Conservation (phyloP, 164 flowering plant genomes). For the Chimonanthus praecox region DNA sequence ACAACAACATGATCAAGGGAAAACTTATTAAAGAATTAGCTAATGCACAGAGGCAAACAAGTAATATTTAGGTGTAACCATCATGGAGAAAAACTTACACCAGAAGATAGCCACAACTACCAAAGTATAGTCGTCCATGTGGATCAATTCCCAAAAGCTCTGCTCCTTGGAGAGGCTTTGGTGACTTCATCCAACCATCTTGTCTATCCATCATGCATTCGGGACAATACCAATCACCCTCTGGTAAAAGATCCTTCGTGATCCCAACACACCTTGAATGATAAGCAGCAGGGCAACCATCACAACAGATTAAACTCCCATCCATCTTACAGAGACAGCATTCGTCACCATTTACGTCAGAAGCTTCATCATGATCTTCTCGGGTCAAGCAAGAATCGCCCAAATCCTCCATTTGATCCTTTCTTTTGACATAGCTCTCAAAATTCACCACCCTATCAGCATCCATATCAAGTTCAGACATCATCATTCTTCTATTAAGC, state of each 20-base stretch:
- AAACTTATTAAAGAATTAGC: background rate
- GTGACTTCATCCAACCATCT: conserved; percentile 40
- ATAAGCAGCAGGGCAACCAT: conserved; percentile 99
- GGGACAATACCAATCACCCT: conserved; percentile 97
- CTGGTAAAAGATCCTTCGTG: conserved; percentile 64
- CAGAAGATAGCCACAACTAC: conserved; percentile 71
- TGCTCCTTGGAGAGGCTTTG: conserved; percentile 65
- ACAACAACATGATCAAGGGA: too few relatives aligned
- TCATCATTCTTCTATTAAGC: conserved; percentile 51
- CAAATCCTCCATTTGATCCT: conserved; percentile 28
- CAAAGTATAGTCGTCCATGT: conserved; percentile 54
- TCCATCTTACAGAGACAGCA: conserved; percentile 98
- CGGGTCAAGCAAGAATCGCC: conserved; percentile 39
- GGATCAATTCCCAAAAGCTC: conserved; percentile 80
- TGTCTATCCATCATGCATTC: conserved; percentile 61
- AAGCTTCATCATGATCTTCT: conserved; percentile 39
- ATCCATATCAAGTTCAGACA: conserved; percentile 39
- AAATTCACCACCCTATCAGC: conserved; percentile 33
- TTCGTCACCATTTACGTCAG: conserved; percentile 88
- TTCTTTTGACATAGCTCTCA: conserved; percentile 42
- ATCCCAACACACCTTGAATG: conserved; percentile 91
- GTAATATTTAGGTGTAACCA: background rate
- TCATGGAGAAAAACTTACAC: conserved; percentile 64
- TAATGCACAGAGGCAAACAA: background rate
- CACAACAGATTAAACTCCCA: conserved; percentile 92